These are phyloP conservation scores for Ascosphaera pollenicola DNA, from an alignment of 2,329 filamentous ascomycete genomes.

Conservation along the genomic window DNA sequence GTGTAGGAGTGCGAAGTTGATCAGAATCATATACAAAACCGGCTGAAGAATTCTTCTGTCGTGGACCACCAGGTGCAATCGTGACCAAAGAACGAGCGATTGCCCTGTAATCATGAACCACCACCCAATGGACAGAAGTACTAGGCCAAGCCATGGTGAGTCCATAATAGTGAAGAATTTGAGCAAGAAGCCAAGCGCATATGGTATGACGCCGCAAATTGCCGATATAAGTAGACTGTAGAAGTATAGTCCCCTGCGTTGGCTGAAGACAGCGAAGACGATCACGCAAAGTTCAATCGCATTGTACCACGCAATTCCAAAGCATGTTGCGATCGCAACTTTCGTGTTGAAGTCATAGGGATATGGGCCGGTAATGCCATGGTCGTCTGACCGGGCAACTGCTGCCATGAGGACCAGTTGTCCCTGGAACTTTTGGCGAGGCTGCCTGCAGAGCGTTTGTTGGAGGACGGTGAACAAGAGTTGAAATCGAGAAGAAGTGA, in stretches of 20 bases:
- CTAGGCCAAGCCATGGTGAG: constrained; percentile 21
- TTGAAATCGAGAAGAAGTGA: neutral
- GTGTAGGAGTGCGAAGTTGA: constrained; percentile 15
- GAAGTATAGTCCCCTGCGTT: constrained; percentile 27
- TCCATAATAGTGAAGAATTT: constrained; percentile 22
- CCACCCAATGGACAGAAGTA: constrained; percentile 15
- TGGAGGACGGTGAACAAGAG: neutral
- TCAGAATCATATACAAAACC: constrained; percentile 17
- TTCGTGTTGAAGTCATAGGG: constrained; percentile 15
- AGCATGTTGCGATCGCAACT: constrained; percentile 24
- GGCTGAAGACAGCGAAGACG: constrained; percentile 26
- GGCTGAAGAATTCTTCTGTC: constrained; percentile 11
- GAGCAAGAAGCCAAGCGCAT: constrained; percentile 25
- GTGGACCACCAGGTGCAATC: constrained; percentile 17
- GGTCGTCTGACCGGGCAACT: constrained; percentile 7
- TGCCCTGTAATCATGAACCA: constrained; percentile 18
- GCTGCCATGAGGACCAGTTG: constrained; percentile 3
- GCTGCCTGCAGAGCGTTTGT: neutral
- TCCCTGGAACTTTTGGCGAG: neutral
- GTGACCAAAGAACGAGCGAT: constrained; percentile 19
- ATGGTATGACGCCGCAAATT: constrained; percentile 21
- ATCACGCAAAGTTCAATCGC: constrained; percentile 26
- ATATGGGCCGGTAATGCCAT: constrained; percentile 19
- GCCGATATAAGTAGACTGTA: constrained; percentile 26
- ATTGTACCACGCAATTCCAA: constrained; percentile 28